Percentiles rank a stretch among this genome's conserved stretches.
phyloP scores from a whole-genome alignment of 2,329 filamentous ascomycete species.

The Epichloe elymi region DNA sequence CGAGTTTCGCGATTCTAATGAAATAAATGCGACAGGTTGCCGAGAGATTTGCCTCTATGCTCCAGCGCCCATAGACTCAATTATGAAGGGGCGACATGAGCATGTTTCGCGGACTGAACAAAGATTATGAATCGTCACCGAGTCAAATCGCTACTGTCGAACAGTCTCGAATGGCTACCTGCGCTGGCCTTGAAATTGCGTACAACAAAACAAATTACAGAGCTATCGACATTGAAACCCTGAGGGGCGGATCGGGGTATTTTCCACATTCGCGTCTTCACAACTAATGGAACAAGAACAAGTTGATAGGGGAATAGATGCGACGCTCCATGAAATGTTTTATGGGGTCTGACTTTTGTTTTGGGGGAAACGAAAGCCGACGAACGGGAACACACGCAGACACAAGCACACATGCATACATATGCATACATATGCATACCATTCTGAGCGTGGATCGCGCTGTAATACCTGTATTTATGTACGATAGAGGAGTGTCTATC shows the following conservation, averaged over 20 bases:
- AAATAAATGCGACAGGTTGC: conserved; percentile 17
- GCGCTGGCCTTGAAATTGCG: background rate
- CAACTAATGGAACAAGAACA: background rate
- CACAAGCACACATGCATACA: background rate
- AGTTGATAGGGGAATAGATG: conserved; percentile 6
- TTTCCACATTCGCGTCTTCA: background rate
- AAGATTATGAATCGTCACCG: background rate
- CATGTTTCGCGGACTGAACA: background rate
- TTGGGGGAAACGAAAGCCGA: conserved; percentile 13
- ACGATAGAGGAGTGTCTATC: conserved; percentile 18
- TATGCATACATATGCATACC: background rate
- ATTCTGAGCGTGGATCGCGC: conserved; percentile 8
- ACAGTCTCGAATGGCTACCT: background rate
- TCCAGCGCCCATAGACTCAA: conserved; percentile 19
- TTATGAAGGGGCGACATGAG: background rate
- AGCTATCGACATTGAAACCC: background rate
- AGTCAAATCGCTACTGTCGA: background rate
- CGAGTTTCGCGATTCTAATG: conserved; percentile 4
- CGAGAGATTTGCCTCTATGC: conserved; percentile 22
- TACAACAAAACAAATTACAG: background rate
- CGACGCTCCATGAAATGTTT: conserved; percentile 1
- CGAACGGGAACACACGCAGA: background rate
- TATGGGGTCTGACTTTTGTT: conserved; percentile 8
- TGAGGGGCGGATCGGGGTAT: background rate
- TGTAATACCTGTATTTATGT: conserved; percentile 26